Percentiles rank a stretch among this genome's conserved stretches.
These are phyloP conservation scores for Aspergillus candidus DNA, from an alignment of 2,329 filamentous ascomycete genomes.

Conservation along the genomic window DNA sequence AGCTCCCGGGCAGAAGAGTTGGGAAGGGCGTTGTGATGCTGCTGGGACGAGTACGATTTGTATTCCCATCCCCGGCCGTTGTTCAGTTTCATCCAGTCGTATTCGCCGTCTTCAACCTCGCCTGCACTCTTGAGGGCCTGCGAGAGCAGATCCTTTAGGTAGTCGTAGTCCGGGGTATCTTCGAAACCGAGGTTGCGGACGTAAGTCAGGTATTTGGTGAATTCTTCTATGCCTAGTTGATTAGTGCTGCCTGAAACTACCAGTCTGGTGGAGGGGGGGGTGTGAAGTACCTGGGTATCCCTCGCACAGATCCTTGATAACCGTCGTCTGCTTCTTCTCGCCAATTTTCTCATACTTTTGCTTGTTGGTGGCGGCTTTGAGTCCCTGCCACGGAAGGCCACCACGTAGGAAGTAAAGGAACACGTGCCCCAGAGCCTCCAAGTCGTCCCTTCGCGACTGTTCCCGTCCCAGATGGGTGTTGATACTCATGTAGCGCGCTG, in stretches of 20 bases:
- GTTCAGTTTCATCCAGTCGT: constrained; percentile 99
- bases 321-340: constrained; percentile 98
- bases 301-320: constrained; percentile 94
- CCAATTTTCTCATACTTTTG: constrained; percentile 99
- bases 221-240: constrained; percentile 62
- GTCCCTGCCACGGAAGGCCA: constrained; percentile 61
- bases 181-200: constrained; percentile 97
- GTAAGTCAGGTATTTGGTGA: constrained; percentile 95
- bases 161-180: constrained; percentile 97
- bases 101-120: constrained; percentile 94
- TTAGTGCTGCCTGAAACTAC: constrained; percentile 8
- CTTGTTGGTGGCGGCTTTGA: constrained; percentile 69
- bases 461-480: constrained; percentile 96
- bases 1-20: constrained; percentile 81
- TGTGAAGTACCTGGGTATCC: constrained; percentile 66
- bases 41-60: constrained; percentile 62
- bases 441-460: constrained; percentile 89
- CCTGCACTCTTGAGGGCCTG: constrained; percentile 91
- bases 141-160: constrained; percentile 91
- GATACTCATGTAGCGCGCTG: constrained; percentile 98
- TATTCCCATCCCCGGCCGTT: constrained; percentile 90
- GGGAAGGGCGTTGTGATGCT: constrained; percentile 67
- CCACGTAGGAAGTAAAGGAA: constrained; percentile 65
- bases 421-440: constrained; percentile 73
- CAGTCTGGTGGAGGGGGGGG: background rate